Base-by-base conservation (phyloP, 2,329 filamentous ascomycete genomes). In the Gaeumannomyces sp. region DNA sequence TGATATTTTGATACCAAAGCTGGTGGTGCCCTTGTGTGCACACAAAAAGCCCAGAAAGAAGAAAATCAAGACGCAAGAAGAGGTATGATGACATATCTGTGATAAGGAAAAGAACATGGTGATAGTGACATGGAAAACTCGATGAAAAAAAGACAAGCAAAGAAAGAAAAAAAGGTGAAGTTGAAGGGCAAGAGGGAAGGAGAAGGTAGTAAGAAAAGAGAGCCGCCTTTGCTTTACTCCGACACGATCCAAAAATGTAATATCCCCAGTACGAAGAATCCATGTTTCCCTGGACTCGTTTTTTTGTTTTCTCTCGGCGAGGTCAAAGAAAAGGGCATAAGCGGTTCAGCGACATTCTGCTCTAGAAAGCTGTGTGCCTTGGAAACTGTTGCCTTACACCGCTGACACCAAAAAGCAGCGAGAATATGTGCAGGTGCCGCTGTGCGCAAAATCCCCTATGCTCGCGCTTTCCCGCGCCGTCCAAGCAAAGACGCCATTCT, bases 121-220 rank as follows among this genome's bases (percentile, higher is more conserved):
- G 57, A 59, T 28, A 29, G 13, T 28, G 57, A 59, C 28, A 59
- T 27, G 25, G 27, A 28, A 58, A 29, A 59, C 57, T 6, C 3
- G 27, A 13, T 53, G 14, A 58, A 58, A 58, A 58, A 27, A 59
- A 59, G 57, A 59, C 22, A 27, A 59, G 13, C 25, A 59, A 59
- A 59, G 29, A 19, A 31, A 29, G 4, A 59, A 31, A 16, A 27
- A 59, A 29, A 16, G 7, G 2, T 4, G 27, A 29, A 29, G 57
- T 4, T 28, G n/a, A 59, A 59, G 22, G 2, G 45, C 45, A n/a
- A 22, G 19, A 2, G 45, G 22, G 38, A 45, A 45, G 35, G 5
- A 53, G 45, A 59, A 29, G 28, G 29, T 65, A 61, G 38, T 58
- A 61, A 63, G 16, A 27, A 59, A 59, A 59, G 22, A 53, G 45